phyloP scores from a whole-genome alignment of 2,329 filamentous ascomycete genomes.

The Stagonosporopsis rhizophila region DNA sequence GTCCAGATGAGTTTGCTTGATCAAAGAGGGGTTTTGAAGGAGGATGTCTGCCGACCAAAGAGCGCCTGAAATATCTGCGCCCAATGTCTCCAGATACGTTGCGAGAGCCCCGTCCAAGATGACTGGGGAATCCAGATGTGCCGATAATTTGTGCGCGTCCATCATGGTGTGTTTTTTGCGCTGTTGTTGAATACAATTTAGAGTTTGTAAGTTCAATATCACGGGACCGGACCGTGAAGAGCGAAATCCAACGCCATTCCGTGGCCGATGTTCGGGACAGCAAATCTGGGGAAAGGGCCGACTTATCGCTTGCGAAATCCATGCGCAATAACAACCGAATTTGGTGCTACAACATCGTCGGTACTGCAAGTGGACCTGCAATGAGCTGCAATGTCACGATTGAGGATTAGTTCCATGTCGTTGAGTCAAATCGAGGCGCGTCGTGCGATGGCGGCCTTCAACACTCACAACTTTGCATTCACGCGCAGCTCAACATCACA shows the following conservation, averaged over 20 bases:
- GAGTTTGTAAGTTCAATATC: background rate
- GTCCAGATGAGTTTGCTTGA: constrained; percentile 53
- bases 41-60: constrained; percentile 57
- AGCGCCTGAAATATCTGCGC: constrained; percentile 52
- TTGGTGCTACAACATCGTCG: background rate
- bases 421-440: background rate
- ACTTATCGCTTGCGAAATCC: background rate
- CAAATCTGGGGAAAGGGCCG: constrained; percentile 17
- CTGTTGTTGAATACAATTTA: background rate
- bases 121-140: constrained; percentile 39
- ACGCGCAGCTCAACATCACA: constrained; percentile 1
- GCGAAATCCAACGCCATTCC: constrained; percentile 1
- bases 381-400: background rate
- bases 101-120: constrained; percentile 57
- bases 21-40: constrained; percentile 49
- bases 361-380: background rate
- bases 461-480: background rate
- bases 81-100: constrained; percentile 55
- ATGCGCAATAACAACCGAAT: background rate
- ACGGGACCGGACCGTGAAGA: background rate
- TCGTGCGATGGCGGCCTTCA: background rate
- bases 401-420: background rate
- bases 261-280: constrained; percentile 16
- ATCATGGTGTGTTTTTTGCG: constrained; percentile 2
- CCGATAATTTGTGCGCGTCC: constrained; percentile 16